Evolutionary conservation across 2,329 filamentous ascomycete species (phyloP), one percentile per base, ranked within the genome.

Genomic region (Pezicula radicicola): DNA sequence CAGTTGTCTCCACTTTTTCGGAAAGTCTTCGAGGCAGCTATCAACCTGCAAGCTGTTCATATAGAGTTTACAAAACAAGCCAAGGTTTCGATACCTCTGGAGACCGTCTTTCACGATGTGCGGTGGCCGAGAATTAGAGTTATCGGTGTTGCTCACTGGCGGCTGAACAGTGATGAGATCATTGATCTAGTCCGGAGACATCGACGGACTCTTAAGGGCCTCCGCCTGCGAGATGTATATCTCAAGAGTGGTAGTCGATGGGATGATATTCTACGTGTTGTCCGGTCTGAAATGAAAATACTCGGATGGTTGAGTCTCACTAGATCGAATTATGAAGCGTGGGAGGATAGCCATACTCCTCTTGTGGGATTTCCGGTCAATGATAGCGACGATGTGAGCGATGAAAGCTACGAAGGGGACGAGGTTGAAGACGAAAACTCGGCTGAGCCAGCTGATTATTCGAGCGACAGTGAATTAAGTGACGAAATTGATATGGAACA

Each of bases 101-200:
- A 85, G 53, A 73, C 77, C 6, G 72, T 88, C 21, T 87, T 88
- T 62, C 83, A 87, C 60, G 70, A 79, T 51, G 74, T 84, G 7
- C 73, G 74, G 41, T 87, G 83, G 81, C 75, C 79, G 13, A 79
- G 78, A 33, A 70, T 88, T 5, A 74, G 81, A 33, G 81, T 83
- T 2, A 79, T 88, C 50, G 84, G 84, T 2, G 78, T 88, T 19
- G 82, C 86, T 57, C 78, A 80, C 13, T 88, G 85, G 85, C 75
- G 76, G 40, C 67, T 88, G 3, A 70, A 78, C 43, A 76, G 79
- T 1, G 73, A 79, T 1, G 85, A 88, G 60, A 81, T 88, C 46
- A 79, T 84, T 43, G 68, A 68, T 0, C 68, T 88, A 6, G 74
- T 79, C 2, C 70, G 73, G 28, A 75, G 82, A 37, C 83, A 88